These are phyloP conservation scores for Lolium multiflorum DNA, from an alignment of 176 grass and related monocot genomes.

Conservation along the genomic window DNA sequence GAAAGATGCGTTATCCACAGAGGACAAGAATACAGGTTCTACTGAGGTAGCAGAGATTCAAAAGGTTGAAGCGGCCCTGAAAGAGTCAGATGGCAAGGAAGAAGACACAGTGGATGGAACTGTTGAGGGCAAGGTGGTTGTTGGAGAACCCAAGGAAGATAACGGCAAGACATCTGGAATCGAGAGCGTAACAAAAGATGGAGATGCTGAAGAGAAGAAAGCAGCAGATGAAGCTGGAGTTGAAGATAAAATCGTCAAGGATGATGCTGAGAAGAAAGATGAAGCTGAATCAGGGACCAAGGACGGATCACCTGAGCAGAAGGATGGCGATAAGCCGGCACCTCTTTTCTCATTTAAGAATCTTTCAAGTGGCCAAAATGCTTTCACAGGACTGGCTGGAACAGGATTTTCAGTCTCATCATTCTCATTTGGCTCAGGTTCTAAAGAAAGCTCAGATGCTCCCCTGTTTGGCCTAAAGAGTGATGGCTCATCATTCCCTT, in stretches of 20 bases:
- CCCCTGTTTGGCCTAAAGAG: slow-evolving; percentile 55
- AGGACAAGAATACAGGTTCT: slow-evolving; percentile 28
- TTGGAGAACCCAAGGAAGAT: slow-evolving; percentile 50
- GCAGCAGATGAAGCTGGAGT: slow-evolving; percentile 43
- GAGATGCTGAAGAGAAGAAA: slow-evolving; percentile 52
- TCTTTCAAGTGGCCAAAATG: slow-evolving; percentile 96
- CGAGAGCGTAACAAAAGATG: slow-evolving; percentile 38
- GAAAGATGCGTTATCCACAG: slow-evolving; percentile 38
- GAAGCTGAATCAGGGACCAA: slow-evolving; percentile 48
- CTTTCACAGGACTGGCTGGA: slow-evolving; percentile 86
- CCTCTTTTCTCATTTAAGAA: slow-evolving; percentile 85
- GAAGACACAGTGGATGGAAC: slow-evolving; percentile 41
- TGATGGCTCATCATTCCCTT: slow-evolving; percentile 57
- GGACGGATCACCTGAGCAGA: slow-evolving; percentile 46
- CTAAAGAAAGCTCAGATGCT: slow-evolving; percentile 57
- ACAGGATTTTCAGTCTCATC: slow-evolving; percentile 85
- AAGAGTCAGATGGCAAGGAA: slow-evolving; percentile 45
- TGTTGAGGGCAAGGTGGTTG: slow-evolving; percentile 45
- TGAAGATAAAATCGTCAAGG: slow-evolving; percentile 50
- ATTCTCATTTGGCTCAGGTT: slow-evolving; percentile 73
- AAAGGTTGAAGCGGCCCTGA: slow-evolving; percentile 37
- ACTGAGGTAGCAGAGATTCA: slow-evolving; percentile 20
- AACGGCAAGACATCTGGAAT: slow-evolving; percentile 45
- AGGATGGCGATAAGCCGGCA: slow-evolving; percentile 46
- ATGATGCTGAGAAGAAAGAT: slow-evolving; percentile 47